phyloP scores from a whole-genome alignment of 805 yeast genomes.

The Grigorovia transvaalensis region DNA sequence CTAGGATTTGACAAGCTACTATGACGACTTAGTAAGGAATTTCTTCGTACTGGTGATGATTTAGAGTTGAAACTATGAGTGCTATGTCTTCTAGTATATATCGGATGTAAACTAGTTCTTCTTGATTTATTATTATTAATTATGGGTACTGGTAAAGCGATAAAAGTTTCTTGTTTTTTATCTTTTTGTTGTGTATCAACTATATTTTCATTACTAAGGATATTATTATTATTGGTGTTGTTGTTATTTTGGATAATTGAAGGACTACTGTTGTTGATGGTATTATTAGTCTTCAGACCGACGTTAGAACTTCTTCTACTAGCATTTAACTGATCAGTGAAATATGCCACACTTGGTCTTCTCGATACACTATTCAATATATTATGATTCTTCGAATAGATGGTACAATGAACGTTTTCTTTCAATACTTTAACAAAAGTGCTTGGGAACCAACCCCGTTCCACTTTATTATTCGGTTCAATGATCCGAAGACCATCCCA shows the following conservation, averaged over 20 bases:
- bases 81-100: neutral
- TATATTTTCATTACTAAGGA: too few relatives aligned
- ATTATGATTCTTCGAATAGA: conserved; percentile 11
- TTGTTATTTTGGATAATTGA: neutral
- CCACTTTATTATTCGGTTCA: conserved; percentile 17
- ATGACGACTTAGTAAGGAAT: neutral
- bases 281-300: neutral
- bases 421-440: conserved; percentile 31
- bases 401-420: conserved; percentile 3
- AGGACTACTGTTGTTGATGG: too few relatives aligned
- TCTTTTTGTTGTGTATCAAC: neutral
- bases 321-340: neutral
- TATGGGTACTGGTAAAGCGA: neutral
- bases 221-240: conserved; percentile 1
- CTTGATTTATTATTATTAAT: neutral
- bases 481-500: conserved; percentile 63
- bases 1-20: neutral
- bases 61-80: neutral
- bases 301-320: neutral
- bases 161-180: neutral
- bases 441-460: conserved; percentile 81
- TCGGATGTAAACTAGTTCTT: neutral
- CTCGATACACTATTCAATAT: neutral
- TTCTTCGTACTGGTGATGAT: neutral
- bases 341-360: neutral